These are phyloP conservation scores for Rutidosis leptorrhynchoides DNA, from an alignment of 129 eudicot species.

Conservation along the genomic window DNA sequence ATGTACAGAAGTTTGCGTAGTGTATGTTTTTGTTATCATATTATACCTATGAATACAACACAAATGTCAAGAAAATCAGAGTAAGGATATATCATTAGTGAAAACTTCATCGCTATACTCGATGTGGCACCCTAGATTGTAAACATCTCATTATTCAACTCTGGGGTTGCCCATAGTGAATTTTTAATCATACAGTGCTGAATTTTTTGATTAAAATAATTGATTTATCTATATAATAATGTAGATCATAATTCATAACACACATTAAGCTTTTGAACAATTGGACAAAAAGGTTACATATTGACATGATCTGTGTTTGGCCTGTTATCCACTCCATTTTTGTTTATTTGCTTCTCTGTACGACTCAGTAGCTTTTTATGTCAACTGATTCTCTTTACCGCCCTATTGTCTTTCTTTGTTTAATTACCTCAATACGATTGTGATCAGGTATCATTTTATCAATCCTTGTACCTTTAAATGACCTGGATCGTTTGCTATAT, in stretches of 20 bases:
- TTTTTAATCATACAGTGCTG: no score
- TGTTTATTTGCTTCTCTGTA: background rate
- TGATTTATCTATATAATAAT: no score
- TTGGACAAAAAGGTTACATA: background rate
- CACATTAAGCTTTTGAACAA: background rate
- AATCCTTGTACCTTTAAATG: background rate
- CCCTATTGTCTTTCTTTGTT: background rate
- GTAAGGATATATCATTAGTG: no score
- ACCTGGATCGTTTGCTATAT: conserved; percentile 13
- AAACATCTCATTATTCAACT: background rate
- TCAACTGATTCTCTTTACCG: background rate
- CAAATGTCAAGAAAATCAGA: background rate
- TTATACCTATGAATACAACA: background rate
- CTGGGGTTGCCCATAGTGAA: no score
- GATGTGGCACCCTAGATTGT: background rate
- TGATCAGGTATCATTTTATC: no score
- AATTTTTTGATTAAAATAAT: no score
- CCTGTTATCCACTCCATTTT: background rate
- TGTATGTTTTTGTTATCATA: background rate
- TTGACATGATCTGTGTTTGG: background rate
- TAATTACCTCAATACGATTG: no score
- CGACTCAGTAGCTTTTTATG: background rate
- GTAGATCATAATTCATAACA: no score
- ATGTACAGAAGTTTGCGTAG: background rate
- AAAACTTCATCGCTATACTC: no score